Conservation (phyloP, 345 rosid species). For the Camelina neglecta region DNA sequence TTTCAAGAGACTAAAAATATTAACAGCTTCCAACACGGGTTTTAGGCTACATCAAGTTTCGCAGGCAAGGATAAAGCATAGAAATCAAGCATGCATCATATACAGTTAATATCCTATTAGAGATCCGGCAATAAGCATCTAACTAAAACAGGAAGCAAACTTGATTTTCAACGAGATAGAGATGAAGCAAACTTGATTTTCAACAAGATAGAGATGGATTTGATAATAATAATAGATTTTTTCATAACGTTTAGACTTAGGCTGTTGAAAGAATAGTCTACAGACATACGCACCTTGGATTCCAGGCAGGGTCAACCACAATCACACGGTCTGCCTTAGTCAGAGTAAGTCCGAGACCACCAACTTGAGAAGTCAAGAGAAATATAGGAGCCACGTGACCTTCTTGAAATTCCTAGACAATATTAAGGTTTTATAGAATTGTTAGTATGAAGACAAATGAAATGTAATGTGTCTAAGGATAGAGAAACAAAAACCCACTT, state of each 20-base stretch:
- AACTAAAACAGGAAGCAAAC: slow-evolving; percentile 3
- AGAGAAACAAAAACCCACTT: slow-evolving; percentile 53
- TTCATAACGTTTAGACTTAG: slow-evolving; percentile 5
- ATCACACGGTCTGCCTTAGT: slow-evolving; percentile 98
- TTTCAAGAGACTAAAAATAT: slow-evolving; percentile 8
- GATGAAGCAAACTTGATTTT: neutral
- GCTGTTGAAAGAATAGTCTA: slow-evolving; percentile 15
- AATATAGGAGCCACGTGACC: slow-evolving; percentile 83
- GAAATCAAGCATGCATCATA: neutral
- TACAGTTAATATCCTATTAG: neutral
- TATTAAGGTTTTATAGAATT: slow-evolving; percentile 21
- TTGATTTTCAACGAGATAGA: neutral
- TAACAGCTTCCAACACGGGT: slow-evolving; percentile 18
- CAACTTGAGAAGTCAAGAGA: slow-evolving; percentile 96
- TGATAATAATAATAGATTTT: neutral
- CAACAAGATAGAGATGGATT: slow-evolving; percentile 16
- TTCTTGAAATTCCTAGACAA: slow-evolving; percentile 80
- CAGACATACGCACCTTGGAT: slow-evolving; percentile 68
- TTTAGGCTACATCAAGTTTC: slow-evolving; percentile 18
- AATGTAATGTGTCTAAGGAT: slow-evolving; percentile 2
- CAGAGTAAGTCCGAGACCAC: slow-evolving; percentile 98
- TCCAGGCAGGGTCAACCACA: slow-evolving; percentile 99
- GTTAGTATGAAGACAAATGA: slow-evolving; percentile 28
- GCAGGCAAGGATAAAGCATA: slow-evolving; percentile 4
- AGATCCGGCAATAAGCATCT: neutral